Conservation (phyloP, 1,284 basidiomycete genomes). For the Singerocomus inundabilis region DNA sequence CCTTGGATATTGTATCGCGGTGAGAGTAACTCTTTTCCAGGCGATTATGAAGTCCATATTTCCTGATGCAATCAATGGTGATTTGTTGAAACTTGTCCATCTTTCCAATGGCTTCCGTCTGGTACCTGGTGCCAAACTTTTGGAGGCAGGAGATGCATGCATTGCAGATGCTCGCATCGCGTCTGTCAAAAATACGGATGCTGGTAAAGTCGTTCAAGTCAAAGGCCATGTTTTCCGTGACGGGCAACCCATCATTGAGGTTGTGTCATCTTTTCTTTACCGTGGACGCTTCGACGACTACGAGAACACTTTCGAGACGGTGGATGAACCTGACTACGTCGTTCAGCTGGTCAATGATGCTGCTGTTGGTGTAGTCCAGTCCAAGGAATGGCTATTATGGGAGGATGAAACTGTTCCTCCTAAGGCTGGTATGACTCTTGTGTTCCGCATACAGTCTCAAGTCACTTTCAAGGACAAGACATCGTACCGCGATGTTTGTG, state of each 20-base stretch:
- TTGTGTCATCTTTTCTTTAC: slow-evolving; percentile 94
- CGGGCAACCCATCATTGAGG: slow-evolving; percentile 84
- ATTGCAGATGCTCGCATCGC: slow-evolving; percentile 86
- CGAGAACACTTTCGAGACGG: slow-evolving; percentile 92
- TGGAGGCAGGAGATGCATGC: slow-evolving; percentile 88
- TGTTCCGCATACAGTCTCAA: slow-evolving; percentile 87
- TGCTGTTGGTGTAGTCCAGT: slow-evolving; percentile 85
- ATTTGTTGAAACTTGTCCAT: slow-evolving; percentile 94
- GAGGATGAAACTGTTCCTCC: slow-evolving; percentile 80
- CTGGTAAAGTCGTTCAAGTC: slow-evolving; percentile 93
- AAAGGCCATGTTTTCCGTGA: slow-evolving; percentile 81
- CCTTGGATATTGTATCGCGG: not conserved
- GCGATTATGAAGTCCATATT: slow-evolving; percentile 98
- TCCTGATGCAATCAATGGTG: slow-evolving; percentile 88
- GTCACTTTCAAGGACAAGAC: slow-evolving; percentile 91
- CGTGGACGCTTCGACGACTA: slow-evolving; percentile 93
- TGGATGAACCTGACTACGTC: slow-evolving; percentile 85
- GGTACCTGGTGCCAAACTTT: slow-evolving; percentile 72
- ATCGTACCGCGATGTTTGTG: slow-evolving; percentile 79
- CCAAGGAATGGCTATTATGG: slow-evolving; percentile 99
- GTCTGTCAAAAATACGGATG: slow-evolving; percentile 88
- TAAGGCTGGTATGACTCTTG: slow-evolving; percentile 76
- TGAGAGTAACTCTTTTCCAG: slow-evolving; percentile 40
- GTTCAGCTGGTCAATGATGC: slow-evolving; percentile 78
- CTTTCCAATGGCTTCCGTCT: slow-evolving; percentile 95